Base-by-base conservation (phyloP, 139 green algal species). In the Tetradesmus lagerheimii region DNA sequence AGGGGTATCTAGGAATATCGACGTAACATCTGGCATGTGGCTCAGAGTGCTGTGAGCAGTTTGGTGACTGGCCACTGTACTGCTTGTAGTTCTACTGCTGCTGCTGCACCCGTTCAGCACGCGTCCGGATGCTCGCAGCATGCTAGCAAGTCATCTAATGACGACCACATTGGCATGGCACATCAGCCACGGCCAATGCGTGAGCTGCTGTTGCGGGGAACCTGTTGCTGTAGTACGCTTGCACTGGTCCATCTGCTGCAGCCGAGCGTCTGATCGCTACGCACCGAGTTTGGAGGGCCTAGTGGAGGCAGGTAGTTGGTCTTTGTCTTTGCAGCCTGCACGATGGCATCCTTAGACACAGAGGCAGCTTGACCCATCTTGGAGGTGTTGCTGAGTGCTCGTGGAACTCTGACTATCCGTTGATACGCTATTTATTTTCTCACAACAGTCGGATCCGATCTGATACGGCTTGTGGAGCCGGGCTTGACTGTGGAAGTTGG, bases 221-320 rank as follows among this genome's bases (percentile, higher is more conserved):
- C n/a, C 31, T 38, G 31, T 38, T 37, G 71, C 71, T 71, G 5
- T 15, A 79, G 37, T 1, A 57, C 47, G 76, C 14, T 34, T 79
- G 25, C 57, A 2, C 64, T 23, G 35, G 43, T 75, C 2, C 37
- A 14, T 34, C 37, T 8, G 16, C 14, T 25, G 25, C 27, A 27
- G 41, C 80, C 12, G 14, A 53, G 38, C 83, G 4, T 12, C 62
- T 47, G 8, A 53, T 47, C 29, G n/a, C 29, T 0, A 81, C 66
- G 66, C 3, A 87, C 93, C 16, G 95, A 94, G 89, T 97, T 96
- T n/a, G 95, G 93, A 4, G 94, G 53, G 4, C 95, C 95, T 25
- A 97, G 92, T 9, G 95, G 95, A 0, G 94, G 95, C 27, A 37
- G 20, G 71, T 91, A 97, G 38, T 41, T 62, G 1, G 57, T 23